Base-by-base conservation (phyloP, 805 yeast species). In the Kurtzmaniella fragi region DNA sequence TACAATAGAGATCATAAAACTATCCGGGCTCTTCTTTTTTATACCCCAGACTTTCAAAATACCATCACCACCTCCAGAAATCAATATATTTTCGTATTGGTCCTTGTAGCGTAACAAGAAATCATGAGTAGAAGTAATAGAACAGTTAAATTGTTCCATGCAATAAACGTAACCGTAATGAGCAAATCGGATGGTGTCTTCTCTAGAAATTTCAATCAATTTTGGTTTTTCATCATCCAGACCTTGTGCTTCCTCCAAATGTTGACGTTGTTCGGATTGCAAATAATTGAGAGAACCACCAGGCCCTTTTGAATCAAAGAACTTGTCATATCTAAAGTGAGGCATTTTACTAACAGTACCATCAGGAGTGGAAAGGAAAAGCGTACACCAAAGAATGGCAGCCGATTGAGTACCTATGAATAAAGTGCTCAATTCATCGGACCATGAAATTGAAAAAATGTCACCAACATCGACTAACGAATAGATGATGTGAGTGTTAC, bases 321-420 rank as follows among this genome's bases (percentile, higher is more conserved):
- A 93, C 51, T 77, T 79, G 57, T 87, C 87, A 54, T 77, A 88
- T 48, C 95, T 70, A 50, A 75, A 73, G 42, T 82, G 80, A 3
- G 74, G 74, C 12, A 36, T 13, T 14, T 13, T 17, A 9, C 33
- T 31, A 17, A 12, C 16, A 31, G 16, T 14, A 14, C 33, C 17
- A 12, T n/a, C 10, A 56, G 47, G 27, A 29, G 25, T 17, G 7
- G 25, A 33, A 20, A 20, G 25, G 25, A 20, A 28, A 15, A 36
- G 33, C 5, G 73, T 73, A 41, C 86, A 80, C 79, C 85, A 91
- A 31, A 86, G 75, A 13, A 91, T 75, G 1, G 90, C 76, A 3
- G 98, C 96, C 56, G 90, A 91, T 58, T 93, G 98, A 10, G 95
- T 82, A 4, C 99, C 99, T 50, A 87, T 75, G 45, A 81, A 86